Evolutionary conservation across 495 filamentous ascomycete genomes (phyloP).

Genomic region (Astrothelium subdiscretum): DNA sequence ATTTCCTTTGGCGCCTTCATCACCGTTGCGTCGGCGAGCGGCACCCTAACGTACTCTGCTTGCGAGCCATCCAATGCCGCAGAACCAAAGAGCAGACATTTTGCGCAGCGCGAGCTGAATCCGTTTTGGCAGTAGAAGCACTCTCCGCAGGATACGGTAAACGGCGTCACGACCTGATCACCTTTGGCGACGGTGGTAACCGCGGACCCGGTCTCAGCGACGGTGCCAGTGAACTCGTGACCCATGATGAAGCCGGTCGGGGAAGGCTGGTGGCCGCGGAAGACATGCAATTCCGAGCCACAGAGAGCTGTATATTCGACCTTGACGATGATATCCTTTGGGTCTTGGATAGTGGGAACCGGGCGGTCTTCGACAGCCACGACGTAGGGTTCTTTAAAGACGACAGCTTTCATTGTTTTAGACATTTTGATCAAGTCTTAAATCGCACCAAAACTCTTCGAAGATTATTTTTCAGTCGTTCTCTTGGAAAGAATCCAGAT

Average conservation of each 20-base stretch:
- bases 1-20: slow-evolving; percentile 67
- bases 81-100: slow-evolving; percentile 63
- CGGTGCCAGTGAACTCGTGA: slow-evolving; percentile 72
- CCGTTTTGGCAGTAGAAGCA: slow-evolving; percentile 88
- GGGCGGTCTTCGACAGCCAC: slow-evolving; percentile 54
- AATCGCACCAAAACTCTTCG: too few species aligned
- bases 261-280: slow-evolving; percentile 65
- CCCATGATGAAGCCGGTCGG: slow-evolving; percentile 60
- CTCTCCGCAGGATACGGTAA: slow-evolving; percentile 41
- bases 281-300: slow-evolving; percentile 86
- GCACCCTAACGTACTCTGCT: slow-evolving; percentile 82
- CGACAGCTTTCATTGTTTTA: slow-evolving; percentile 54
- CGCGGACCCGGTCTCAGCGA: slow-evolving; percentile 52
- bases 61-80: slow-evolving; percentile 70
- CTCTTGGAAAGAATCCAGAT: not conserved
- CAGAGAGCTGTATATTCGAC: slow-evolving; percentile 79
- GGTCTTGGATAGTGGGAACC: slow-evolving; percentile 53
- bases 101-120: slow-evolving; percentile 73
- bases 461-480: too few species aligned
- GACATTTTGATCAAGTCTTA: slow-evolving; percentile 29
- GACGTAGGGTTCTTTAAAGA: slow-evolving; percentile 44
- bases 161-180: slow-evolving; percentile 53
- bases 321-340: slow-evolving; percentile 73
- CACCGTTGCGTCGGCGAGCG: slow-evolving; percentile 71
- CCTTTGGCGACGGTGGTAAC: slow-evolving; percentile 64